phyloP scores from a whole-genome alignment of 2,329 filamentous ascomycete genomes.

The Fonsecaea multimorphosa region DNA sequence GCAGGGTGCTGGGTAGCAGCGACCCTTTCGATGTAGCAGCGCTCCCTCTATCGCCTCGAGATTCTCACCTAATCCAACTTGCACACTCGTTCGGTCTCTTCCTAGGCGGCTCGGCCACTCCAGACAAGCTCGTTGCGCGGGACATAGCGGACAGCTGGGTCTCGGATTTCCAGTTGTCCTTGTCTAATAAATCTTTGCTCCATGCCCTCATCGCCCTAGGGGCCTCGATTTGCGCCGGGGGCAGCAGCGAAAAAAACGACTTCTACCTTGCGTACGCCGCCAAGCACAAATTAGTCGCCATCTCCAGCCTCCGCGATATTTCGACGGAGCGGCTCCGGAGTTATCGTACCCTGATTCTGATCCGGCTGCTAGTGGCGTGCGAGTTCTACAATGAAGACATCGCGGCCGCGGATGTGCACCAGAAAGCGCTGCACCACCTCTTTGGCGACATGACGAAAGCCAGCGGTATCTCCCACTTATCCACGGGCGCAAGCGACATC shows the following conservation, averaged over 20 bases:
- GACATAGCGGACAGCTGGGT: neutral
- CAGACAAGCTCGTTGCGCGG: neutral
- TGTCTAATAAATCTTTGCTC: neutral
- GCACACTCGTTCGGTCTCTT: neutral
- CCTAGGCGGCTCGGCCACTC: neutral
- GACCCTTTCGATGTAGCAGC: neutral
- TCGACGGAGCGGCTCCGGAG: neutral
- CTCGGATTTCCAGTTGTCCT: neutral
- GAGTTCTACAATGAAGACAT: constrained; percentile 1
- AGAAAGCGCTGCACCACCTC: neutral
- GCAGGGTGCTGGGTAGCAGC: neutral
- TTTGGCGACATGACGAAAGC: neutral
- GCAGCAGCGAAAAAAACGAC: neutral
- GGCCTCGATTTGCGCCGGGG: neutral
- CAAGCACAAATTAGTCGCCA: constrained; percentile 4
- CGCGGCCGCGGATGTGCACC: neutral
- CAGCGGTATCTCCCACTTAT: neutral
- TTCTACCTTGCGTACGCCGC: neutral
- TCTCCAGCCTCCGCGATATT: neutral
- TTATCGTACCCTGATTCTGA: neutral
- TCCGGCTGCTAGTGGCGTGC: neutral
- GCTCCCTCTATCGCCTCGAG: neutral
- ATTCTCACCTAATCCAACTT: neutral
- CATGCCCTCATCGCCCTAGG: neutral
- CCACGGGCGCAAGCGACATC: neutral